Evolutionary conservation across 805 yeast genomes (phyloP), one percentile per base, ranked within the genome.

Genomic region (Maudiozyma serrabonitensis): DNA sequence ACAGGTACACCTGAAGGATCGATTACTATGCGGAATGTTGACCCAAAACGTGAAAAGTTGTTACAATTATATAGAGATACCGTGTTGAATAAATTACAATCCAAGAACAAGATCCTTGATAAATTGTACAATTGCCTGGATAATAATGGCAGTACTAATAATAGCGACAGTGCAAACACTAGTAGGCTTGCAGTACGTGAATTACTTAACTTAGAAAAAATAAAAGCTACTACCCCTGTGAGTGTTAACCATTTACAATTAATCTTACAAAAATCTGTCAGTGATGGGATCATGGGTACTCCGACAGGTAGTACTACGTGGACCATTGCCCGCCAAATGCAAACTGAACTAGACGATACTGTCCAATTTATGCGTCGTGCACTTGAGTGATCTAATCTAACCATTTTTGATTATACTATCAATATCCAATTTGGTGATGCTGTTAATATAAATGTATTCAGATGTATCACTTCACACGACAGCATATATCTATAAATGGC

Each of bases 361-460:
- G 67, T 65, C 1, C 66, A 62, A 46, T 65, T 65, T 53, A 65
- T 65, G 62, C 55, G 68, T 47, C 54, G 68, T 41, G 68, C 68
- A 34, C 46, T 65, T 16, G 67, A 62, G 39, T 62, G 25, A 39
- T 13, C 26, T 7, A 9, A 6, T 2, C 5, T 6, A 32, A 8
- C 5, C 35, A 32, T 32, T 8, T 32, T 13, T 32, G 35, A 32
- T 5, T 32, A 11, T 32, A 32, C 13, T 32, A 21, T 21, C 23
- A 21, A 21, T 21, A 21, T 21, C 23, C 4, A 21, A 21, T n/a
- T n/a, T 21, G 23, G 23, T 21, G 3, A 21, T 3, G 4, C 23
- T 21, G 23, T 4, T 4, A 3, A 3, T 21, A 28, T 28, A 11
- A 28, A 9, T 28, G 8, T 8, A 8, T 28, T 11, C 18, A 35